These are phyloP conservation scores for Trichoderma reesei DNA, from an alignment of 495 filamentous ascomycete species.

Conservation along the genomic window DNA sequence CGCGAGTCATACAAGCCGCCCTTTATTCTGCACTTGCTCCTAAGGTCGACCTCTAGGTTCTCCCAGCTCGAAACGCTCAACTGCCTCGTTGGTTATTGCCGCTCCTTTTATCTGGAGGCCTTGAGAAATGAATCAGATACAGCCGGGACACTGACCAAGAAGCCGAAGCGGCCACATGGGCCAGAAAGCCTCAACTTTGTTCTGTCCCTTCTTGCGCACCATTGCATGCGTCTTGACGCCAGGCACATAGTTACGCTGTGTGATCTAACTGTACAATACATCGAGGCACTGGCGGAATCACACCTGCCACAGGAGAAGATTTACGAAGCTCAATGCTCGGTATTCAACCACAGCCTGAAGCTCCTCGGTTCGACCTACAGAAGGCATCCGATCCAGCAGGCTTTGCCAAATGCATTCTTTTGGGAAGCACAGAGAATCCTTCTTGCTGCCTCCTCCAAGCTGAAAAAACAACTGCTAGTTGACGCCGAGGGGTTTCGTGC, in stretches of 20 bases:
- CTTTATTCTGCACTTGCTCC: neutral
- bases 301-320: neutral
- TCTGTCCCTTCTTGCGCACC: neutral
- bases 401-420: slow-evolving; percentile 21
- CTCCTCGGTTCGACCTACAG: neutral
- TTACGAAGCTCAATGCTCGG: neutral
- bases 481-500: slow-evolving; percentile 27
- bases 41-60: neutral
- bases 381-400: neutral
- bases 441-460: slow-evolving; percentile 24
- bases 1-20: neutral
- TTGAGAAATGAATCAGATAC: neutral
- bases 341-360: neutral
- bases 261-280: neutral
- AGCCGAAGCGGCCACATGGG: neutral
- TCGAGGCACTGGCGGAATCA: neutral
- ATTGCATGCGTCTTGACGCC: neutral
- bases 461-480: slow-evolving; percentile 28
- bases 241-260: neutral
- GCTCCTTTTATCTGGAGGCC: neutral
- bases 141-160: neutral
- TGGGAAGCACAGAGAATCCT: slow-evolving; percentile 38
- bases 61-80: neutral
- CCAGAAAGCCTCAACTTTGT: neutral
- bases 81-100: slow-evolving; percentile 1